Conservation (phyloP, 176 grass and related monocot genomes). For the Neostapfia colusana region DNA sequence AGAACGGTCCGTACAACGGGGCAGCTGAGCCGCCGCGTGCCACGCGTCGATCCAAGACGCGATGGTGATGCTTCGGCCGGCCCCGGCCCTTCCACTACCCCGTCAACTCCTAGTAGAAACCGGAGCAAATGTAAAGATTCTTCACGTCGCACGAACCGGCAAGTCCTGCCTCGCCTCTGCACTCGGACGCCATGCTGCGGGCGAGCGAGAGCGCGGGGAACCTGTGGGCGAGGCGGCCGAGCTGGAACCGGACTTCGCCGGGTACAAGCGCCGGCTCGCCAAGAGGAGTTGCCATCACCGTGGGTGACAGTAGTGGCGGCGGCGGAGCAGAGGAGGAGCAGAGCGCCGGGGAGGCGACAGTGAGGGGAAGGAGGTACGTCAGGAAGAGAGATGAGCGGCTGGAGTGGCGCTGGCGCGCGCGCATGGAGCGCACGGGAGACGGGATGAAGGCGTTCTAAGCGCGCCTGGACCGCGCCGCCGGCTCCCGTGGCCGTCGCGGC, state of each 20-base stretch:
- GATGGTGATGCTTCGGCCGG: neutral
- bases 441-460: conserved; percentile 61
- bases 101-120: conserved; percentile 27
- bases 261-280: conserved; percentile 53
- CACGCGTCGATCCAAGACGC: conserved; percentile 20
- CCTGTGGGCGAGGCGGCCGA: conserved; percentile 62
- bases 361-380: conserved; percentile 52
- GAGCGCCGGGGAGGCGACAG: neutral
- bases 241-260: conserved; percentile 56
- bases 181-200: neutral
- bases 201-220: neutral
- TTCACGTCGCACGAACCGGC: conserved; percentile 9
- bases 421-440: conserved; percentile 58
- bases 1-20: neutral
- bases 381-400: conserved; percentile 60
- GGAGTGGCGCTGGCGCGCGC: conserved; percentile 49
- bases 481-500: neutral
- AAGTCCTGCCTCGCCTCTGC: neutral
- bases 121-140: neutral
- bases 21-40: neutral
- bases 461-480: conserved; percentile 36
- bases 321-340: neutral
- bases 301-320: neutral
- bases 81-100: conserved; percentile 12
- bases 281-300: neutral